Evolutionary conservation across 2,329 filamentous ascomycete species (phyloP).

Genomic region (Diaporthe sp.): DNA sequence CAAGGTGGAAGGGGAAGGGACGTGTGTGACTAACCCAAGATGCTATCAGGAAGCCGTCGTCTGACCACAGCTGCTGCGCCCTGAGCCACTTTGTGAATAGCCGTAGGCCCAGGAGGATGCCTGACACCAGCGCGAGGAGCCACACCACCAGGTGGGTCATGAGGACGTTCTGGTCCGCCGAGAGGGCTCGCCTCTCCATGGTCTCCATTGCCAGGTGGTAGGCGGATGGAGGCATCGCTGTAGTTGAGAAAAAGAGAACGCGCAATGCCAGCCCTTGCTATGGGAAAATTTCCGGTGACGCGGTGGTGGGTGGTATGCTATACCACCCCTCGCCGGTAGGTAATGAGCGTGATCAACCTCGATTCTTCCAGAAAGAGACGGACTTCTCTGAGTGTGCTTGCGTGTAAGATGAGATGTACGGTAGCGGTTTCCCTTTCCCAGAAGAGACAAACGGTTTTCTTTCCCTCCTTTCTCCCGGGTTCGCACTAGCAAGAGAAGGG

Average conservation of each 20-base stretch:
- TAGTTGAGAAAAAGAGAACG: neutral
- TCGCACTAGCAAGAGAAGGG: constrained; percentile 19
- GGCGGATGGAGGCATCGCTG: neutral
- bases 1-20: no score
- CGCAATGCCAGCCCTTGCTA: neutral
- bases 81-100: constrained; percentile 35
- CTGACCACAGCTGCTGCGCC: constrained; percentile 9
- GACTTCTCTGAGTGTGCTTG: neutral
- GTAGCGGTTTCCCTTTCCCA: constrained; percentile 15
- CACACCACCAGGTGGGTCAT: constrained; percentile 38
- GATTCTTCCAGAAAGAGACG: constrained; percentile 1
- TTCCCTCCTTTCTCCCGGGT: neutral
- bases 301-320: constrained; percentile 21
- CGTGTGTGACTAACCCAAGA: constrained; percentile 31
- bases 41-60: constrained; percentile 33
- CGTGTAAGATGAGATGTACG: neutral
- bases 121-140: constrained; percentile 14
- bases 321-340: constrained; percentile 26
- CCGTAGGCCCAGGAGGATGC: constrained; percentile 30
- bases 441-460: neutral
- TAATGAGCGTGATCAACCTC: constrained; percentile 25
- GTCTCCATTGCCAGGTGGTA: neutral
- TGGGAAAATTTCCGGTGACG: constrained; percentile 23
- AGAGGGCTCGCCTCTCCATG: constrained; percentile 2
- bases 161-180: constrained; percentile 23